These are phyloP conservation scores for Saccharomyces hybrid DNA, from an alignment of 1,139 yeast species.

Conservation along the genomic window DNA sequence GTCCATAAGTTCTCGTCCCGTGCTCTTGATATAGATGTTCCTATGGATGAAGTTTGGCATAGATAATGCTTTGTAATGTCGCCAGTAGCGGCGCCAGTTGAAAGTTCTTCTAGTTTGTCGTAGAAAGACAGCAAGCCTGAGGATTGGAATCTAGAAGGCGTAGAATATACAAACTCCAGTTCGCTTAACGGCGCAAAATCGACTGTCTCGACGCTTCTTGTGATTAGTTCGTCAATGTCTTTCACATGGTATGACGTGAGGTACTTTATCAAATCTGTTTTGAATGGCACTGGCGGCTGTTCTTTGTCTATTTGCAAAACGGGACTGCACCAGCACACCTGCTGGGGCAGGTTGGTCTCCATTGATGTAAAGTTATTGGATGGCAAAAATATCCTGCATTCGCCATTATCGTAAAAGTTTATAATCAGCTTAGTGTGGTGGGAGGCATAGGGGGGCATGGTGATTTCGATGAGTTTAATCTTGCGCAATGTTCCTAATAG, in stretches of 20 bases:
- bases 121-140: neutral
- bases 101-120: neutral
- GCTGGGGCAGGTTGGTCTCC: slow-evolving; percentile 53
- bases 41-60: slow-evolving; percentile 55
- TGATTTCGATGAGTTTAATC: slow-evolving; percentile 17
- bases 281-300: slow-evolving; percentile 26
- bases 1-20: slow-evolving; percentile 42
- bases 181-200: slow-evolving; percentile 45
- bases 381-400: slow-evolving; percentile 47
- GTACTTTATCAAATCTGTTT: slow-evolving; percentile 39
- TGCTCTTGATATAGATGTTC: slow-evolving; percentile 42
- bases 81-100: neutral
- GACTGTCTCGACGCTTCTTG: slow-evolving; percentile 27
- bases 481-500: slow-evolving; percentile 8
- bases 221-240: slow-evolving; percentile 32
- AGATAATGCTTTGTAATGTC: slow-evolving; percentile 33
- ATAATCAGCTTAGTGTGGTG: slow-evolving; percentile 67
- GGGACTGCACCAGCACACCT: slow-evolving; percentile 61
- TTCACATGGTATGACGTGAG: slow-evolving; percentile 36
- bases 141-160: slow-evolving; percentile 32
- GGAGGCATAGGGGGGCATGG: slow-evolving; percentile 35
- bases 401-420: slow-evolving; percentile 41
- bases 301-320: slow-evolving; percentile 21
- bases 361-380: slow-evolving; percentile 50
- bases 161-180: slow-evolving; percentile 47